Conservation (phyloP, 495 filamentous ascomycete species). For the Podospora pseudoanserina region DNA sequence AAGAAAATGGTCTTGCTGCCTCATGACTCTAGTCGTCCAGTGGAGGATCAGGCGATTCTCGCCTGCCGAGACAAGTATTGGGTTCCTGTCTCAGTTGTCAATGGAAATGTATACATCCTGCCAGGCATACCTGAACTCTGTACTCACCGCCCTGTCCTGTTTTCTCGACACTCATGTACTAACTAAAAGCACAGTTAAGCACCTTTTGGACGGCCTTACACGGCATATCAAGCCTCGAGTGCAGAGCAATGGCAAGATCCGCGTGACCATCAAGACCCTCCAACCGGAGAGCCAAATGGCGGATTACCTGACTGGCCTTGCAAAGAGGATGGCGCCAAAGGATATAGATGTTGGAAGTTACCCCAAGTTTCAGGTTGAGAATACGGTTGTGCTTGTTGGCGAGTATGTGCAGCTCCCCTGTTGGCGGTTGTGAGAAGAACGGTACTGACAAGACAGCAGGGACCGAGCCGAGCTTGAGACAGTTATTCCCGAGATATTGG, state of each 20-base stretch:
- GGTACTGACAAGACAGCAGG: constrained; percentile 26
- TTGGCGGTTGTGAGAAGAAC: neutral
- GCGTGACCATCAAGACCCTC: constrained; percentile 81
- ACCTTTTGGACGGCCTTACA: constrained; percentile 64
- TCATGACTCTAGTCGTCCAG: constrained; percentile 57
- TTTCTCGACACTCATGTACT: neutral
- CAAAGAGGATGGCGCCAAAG: constrained; percentile 60
- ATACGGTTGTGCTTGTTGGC: constrained; percentile 90
- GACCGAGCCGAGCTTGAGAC: constrained; percentile 49
- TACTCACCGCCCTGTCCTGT: constrained; percentile 23
- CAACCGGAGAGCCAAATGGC: constrained; percentile 81
- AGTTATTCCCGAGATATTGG: constrained; percentile 47
- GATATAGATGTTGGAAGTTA: constrained; percentile 97
- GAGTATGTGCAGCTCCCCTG: constrained; percentile 31
- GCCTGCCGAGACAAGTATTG: constrained; percentile 69
- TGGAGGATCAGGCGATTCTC: constrained; percentile 68
- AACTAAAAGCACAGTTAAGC: constrained; percentile 49
- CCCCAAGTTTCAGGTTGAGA: constrained; percentile 78
- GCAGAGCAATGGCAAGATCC: constrained; percentile 67
- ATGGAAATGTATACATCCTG: constrained; percentile 89
- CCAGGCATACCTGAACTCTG: constrained; percentile 84
- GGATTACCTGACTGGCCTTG: constrained; percentile 73
- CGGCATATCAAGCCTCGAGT: constrained; percentile 53
- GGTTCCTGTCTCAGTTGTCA: constrained; percentile 84
- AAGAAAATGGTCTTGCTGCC: constrained; percentile 88